phyloP scores from a whole-genome alignment of 495 filamentous ascomycete species.

The Bombardia bombarda region DNA sequence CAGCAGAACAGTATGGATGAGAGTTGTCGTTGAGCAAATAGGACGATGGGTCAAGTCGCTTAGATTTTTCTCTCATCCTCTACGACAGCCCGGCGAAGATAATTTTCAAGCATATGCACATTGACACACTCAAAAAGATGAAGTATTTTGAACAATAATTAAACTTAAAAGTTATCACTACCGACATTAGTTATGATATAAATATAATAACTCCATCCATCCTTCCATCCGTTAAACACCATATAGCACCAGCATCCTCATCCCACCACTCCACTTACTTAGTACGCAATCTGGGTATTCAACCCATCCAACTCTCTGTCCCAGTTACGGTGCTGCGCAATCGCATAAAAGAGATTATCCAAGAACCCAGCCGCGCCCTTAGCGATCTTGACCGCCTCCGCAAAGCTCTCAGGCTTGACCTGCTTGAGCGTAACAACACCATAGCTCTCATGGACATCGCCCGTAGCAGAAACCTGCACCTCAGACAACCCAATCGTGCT shows the following conservation, averaged over 20 bases:
- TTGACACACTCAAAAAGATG: no score
- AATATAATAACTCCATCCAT: no score
- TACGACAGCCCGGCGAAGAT: no score
- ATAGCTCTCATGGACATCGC: constrained; percentile 55
- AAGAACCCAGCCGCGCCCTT: constrained; percentile 57
- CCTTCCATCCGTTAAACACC: no score
- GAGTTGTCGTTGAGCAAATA: no score
- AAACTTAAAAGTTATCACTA: no score
- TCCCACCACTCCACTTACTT: constrained; percentile 1
- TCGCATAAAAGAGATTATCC: constrained; percentile 53
- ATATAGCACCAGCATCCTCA: neutral
- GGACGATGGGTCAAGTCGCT: no score
- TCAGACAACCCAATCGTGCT: constrained; percentile 49
- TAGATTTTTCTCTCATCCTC: no score
- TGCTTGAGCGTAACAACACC: constrained; percentile 58
- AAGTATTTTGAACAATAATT: no score
- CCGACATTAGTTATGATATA: no score
- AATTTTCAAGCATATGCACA: no score
- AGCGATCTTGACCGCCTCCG: constrained; percentile 46
- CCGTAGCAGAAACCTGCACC: constrained; percentile 36
- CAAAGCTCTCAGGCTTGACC: constrained; percentile 43
- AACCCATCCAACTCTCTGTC: constrained; percentile 66
- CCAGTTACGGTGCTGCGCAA: constrained; percentile 64
- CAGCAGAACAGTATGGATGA: no score
- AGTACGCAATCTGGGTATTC: constrained; percentile 37